phyloP scores from a whole-genome alignment of 176 grass and related monocot genomes.

The Carex parvula region DNA sequence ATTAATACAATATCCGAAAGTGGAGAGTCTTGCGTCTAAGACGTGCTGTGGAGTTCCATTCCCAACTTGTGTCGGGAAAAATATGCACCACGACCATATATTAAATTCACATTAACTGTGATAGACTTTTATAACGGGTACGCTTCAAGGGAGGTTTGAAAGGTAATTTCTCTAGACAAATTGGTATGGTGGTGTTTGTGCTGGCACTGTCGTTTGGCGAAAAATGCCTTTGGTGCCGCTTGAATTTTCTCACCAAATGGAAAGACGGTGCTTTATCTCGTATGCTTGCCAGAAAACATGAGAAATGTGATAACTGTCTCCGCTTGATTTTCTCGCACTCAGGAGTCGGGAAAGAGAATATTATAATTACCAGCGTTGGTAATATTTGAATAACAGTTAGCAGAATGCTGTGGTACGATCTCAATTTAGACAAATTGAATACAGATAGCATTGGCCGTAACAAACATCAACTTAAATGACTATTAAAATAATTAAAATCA shows the following conservation, averaged over 20 bases:
- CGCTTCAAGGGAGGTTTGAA: not conserved
- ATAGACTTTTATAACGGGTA: not conserved
- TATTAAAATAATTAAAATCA: no score
- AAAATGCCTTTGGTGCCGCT: conserved; percentile 20
- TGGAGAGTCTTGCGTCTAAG: conserved; percentile 18
- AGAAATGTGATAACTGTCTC: not conserved
- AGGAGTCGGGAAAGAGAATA: not conserved
- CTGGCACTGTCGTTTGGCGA: not conserved
- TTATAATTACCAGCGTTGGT: not conserved
- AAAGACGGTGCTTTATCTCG: not conserved
- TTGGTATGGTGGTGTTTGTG: conserved; percentile 10
- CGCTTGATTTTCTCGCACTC: not conserved
- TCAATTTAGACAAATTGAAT: not conserved
- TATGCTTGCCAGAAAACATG: conserved; percentile 7
- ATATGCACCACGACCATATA: conserved; percentile 3
- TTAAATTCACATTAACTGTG: conserved; percentile 9
- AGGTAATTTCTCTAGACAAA: conserved; percentile 1
- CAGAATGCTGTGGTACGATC: not conserved
- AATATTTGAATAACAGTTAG: not conserved
- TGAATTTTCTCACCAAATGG: not conserved
- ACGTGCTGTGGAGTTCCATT: conserved; percentile 23
- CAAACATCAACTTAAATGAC: no score
- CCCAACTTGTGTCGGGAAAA: not conserved
- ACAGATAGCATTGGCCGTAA: no score
- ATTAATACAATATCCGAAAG: conserved; percentile 7